phyloP scores from a whole-genome alignment of 1,284 basidiomycete species.

The Violaceomyces palustris region DNA sequence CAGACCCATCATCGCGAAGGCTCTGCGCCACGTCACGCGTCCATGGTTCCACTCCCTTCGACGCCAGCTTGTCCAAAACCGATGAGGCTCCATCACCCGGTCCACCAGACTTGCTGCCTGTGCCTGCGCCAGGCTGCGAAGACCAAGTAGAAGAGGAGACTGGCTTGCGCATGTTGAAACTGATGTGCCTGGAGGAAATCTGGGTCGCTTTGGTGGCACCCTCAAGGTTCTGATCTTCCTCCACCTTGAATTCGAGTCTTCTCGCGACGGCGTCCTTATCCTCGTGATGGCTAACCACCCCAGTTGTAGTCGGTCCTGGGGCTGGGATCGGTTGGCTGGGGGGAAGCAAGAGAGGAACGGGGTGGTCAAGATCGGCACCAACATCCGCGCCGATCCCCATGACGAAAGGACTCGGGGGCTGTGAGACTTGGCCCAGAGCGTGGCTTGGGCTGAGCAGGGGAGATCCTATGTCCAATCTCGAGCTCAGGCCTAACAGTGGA shows the following conservation, averaged over 20 bases:
- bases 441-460: constrained; percentile 26
- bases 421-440: constrained; percentile 8
- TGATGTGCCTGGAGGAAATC: background rate
- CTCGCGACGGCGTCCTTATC: background rate
- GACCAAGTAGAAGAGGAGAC: background rate
- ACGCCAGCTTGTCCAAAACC: background rate
- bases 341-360: constrained; percentile 15
- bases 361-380: constrained; percentile 26
- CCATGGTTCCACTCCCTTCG: background rate
- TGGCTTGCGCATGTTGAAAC: background rate
- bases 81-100: background rate
- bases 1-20: constrained; percentile 13
- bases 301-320: constrained; percentile 9
- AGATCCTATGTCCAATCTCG: constrained; percentile 29
- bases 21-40: background rate
- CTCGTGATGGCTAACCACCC: background rate
- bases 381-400: constrained; percentile 17
- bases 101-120: no score
- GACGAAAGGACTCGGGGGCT: constrained; percentile 22
- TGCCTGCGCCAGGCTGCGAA: background rate
- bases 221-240: background rate
- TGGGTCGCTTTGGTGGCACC: constrained; percentile 4
- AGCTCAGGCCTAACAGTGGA: no score
- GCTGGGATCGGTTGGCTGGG: constrained; percentile 17
- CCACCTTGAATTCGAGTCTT: background rate